Evolutionary conservation across 345 rosid genomes (phyloP), one percentile per base, ranked within the genome.

Genomic region (Euclidium syriacum): DNA sequence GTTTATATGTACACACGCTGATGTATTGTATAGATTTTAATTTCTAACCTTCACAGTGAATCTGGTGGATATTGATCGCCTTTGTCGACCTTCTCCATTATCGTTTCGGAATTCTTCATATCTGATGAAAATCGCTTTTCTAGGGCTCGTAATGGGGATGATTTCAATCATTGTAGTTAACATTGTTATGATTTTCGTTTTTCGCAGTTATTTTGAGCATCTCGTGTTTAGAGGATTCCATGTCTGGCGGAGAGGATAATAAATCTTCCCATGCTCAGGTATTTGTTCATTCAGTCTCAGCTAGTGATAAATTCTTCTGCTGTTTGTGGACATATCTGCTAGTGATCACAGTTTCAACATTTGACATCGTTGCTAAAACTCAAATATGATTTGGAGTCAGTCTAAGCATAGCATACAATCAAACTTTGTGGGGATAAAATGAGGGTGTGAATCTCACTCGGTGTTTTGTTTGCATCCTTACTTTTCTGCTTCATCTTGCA

Each of bases 191-290:
- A 44, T 22, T 46, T 58, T 29, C 8, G 17, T 16, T 4, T 41
- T 10, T 10, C 4, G 15, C 42, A 56, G 75, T 16, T 9, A 23
- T 33, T 40, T 40, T 24, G 22, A 33, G 47, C 10, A 30, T 43
- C 6, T 55, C 6, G 51, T 36, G 23, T 19, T 30, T 17, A 9
- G 41, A 47, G 34, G 68, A 60, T 52, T 32, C 65, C 25, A 88
- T 88, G 96, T 82, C 90, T 50, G 71, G 46, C 15, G 67, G 78
- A 33, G 94, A 85, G 41, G 88, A 78, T 48, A 70, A 67, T 47
- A 16, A 70, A 56, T 70, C 85, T 56, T 44, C 77, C 29, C 67
- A 75, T 42, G 29, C 79, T 68, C 83, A 84, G 96, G 96, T 88
- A 66, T 56, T 17, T 58, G 2, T 26, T 26, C 4, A 4, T 50